Conservation (phyloP, 2,329 filamentous ascomycete species). For the Penicillium sp. region DNA sequence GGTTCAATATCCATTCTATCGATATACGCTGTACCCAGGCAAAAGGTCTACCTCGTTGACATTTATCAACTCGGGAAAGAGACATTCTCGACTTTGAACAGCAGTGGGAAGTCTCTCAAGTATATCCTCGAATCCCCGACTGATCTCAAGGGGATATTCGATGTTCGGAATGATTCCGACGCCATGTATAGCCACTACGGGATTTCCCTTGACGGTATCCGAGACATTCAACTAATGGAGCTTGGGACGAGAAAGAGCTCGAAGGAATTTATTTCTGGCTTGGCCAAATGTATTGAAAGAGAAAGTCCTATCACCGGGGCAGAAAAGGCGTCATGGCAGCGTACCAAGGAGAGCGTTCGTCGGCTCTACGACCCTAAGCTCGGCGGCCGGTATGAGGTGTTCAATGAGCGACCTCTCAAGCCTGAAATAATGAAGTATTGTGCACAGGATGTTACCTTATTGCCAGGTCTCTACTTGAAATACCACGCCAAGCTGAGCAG, state of each 20-base stretch:
- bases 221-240: slow-evolving; percentile 60
- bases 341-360: slow-evolving; percentile 16
- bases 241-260: slow-evolving; percentile 35
- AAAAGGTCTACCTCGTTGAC: slow-evolving; percentile 48
- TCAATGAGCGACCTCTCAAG: slow-evolving; percentile 48
- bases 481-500: not conserved
- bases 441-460: slow-evolving; percentile 43
- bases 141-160: slow-evolving; percentile 57
- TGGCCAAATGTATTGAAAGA: slow-evolving; percentile 42
- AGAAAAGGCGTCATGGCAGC: slow-evolving; percentile 21
- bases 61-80: slow-evolving; percentile 37
- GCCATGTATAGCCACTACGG: slow-evolving; percentile 51
- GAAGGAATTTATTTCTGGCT: slow-evolving; percentile 32
- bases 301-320: slow-evolving; percentile 18
- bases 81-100: slow-evolving; percentile 43
- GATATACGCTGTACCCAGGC: slow-evolving; percentile 35
- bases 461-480: not conserved
- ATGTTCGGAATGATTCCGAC: slow-evolving; percentile 59
- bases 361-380: slow-evolving; percentile 22
- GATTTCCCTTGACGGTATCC: slow-evolving; percentile 46
- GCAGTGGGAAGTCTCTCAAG: slow-evolving; percentile 31
- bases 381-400: slow-evolving; percentile 51
- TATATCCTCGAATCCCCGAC: slow-evolving; percentile 46
- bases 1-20: slow-evolving; percentile 50
- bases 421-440: slow-evolving; percentile 48